Percentiles rank a stretch among this genome's conserved stretches.
Evolutionary conservation across 768 basidiomycete genomes (phyloP).

Genomic region (Mycena indigotica): DNA sequence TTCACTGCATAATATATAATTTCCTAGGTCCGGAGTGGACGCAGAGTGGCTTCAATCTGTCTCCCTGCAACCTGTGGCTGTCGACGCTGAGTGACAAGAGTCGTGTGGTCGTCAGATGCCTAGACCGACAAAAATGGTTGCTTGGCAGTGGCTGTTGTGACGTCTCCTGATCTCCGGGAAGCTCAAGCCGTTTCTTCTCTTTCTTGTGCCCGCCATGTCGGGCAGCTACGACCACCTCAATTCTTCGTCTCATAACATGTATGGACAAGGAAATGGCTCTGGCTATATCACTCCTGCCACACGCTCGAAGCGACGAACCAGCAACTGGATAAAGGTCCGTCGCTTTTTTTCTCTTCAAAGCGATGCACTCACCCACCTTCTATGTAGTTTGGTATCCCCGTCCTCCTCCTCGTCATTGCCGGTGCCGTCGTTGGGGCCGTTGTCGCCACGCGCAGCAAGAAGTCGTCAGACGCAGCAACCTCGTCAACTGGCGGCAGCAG

Average conservation of each 20-base stretch:
- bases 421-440: conserved; percentile 81
- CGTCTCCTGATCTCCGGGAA: background rate
- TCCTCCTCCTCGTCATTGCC: conserved; percentile 61
- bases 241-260: conserved; percentile 9
- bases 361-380: background rate
- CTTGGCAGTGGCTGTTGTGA: background rate
- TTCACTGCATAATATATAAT: background rate
- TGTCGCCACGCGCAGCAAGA: conserved; percentile 60
- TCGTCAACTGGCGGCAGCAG: conserved; percentile 47
- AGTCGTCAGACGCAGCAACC: conserved; percentile 12
- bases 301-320: conserved; percentile 52
- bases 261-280: conserved; percentile 63
- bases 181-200: background rate
- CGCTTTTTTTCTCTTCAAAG: background rate
- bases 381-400: conserved; percentile 58
- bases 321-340: conserved; percentile 67
- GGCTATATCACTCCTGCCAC: conserved; percentile 62
- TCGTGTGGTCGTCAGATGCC: background rate
- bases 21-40: too few relatives aligned
- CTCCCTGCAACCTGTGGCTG: too few relatives aligned
- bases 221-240: conserved; percentile 22
- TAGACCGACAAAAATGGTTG: background rate
- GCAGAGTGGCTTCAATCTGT: too few relatives aligned
- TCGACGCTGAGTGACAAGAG: too few relatives aligned
- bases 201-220: conserved; percentile 19